Evolutionary conservation across 108 stramenopile species (phyloP), one percentile per base, ranked within the genome.

Genomic region (Skeletonema marinoi): DNA sequence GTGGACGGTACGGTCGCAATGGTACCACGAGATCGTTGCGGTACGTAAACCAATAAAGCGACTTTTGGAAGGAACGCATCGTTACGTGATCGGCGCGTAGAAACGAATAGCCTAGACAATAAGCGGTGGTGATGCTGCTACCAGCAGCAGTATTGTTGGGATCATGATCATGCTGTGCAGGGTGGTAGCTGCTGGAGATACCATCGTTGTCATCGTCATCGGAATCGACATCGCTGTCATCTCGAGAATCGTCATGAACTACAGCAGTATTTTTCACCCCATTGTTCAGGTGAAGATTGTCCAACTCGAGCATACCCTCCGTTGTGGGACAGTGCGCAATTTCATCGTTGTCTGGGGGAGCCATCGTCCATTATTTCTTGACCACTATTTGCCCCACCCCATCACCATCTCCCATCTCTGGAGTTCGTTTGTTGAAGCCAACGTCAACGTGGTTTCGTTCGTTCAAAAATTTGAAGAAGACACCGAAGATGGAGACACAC

Each of bases 1-100:
- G 30, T 4, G 30, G 44, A 19, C 25, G n/a, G 35, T 74, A 74
- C 33, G 73, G 73, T 9, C 63, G 46, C 7, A 74, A 32, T 6
- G 73, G 73, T 21, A 74, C 73, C 30, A 56, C 64, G 39, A 74
- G 73, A 62, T 87, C 89, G 58, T 77, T 88, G 17, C 92, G 88
- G 68, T 93, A 93, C 2, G 92, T 91, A 64, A 89, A 87, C 90
- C 90, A 93, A 70, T 85, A 91, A 5, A 93, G 81, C 8, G 86
- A 87, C 9, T 25, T 39, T 66, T 90, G 71, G n/a, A 65, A 72
- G 25, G 39, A 32, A 25, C 32, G 60, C 35, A 74, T 51, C 61
- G 60, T 8, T 13, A 38, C 30, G 7, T 60, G 70, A 41, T 70
- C 54, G 29, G 70, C 54, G 10, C 30, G 19, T 17, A 38, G 9